phyloP scores from a whole-genome alignment of 345 rosid species.

The Salix brachista region DNA sequence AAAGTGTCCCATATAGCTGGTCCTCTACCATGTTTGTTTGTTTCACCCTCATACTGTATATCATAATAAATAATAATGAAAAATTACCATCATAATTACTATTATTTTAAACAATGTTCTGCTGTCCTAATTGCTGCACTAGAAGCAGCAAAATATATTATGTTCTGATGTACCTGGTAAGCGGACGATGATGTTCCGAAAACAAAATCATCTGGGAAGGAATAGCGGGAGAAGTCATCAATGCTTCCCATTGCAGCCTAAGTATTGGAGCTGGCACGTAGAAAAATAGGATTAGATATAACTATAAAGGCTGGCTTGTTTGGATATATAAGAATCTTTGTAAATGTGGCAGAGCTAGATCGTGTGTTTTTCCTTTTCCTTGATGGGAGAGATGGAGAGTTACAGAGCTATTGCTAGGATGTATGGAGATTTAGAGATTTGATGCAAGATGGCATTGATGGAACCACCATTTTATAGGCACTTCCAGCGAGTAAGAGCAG shows the following conservation, averaged over 20 bases:
- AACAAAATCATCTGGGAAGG: neutral
- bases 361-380: too few species aligned
- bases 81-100: too few species aligned
- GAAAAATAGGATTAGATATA: too few species aligned
- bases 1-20: slow-evolving; percentile 36
- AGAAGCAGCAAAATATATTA: too few species aligned
- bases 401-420: neutral
- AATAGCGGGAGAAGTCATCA: neutral
- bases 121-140: too few species aligned
- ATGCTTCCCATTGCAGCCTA: too few species aligned
- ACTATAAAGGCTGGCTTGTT: too few species aligned
- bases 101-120: too few species aligned
- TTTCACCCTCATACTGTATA: slow-evolving; percentile 28
- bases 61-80: neutral
- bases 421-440: neutral
- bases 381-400: neutral
- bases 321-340: too few species aligned
- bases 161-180: neutral
- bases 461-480: neutral
- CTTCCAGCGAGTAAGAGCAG: neutral
- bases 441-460: neutral
- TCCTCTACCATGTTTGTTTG: slow-evolving; percentile 29
- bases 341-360: too few species aligned
- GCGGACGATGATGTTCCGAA: neutral
- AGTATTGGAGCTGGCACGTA: too few species aligned